Percentiles rank a stretch among this genome's conserved stretches.
Conservation (phyloP, 2,329 filamentous ascomycete genomes). For the Colletotrichum gloeosporioides region DNA sequence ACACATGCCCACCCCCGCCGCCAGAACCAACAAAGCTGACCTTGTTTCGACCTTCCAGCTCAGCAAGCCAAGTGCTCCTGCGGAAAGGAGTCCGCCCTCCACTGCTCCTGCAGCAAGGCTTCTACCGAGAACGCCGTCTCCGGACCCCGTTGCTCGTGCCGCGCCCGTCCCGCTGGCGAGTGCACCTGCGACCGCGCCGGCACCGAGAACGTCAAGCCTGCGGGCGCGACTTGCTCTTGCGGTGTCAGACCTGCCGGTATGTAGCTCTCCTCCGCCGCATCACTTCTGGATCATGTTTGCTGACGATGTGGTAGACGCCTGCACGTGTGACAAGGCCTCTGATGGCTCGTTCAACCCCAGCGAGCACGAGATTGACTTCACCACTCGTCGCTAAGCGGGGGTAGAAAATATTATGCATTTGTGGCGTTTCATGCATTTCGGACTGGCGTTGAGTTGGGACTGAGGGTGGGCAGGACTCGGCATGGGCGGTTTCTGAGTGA, state of each 20-base stretch:
- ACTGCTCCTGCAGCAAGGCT: conserved; percentile 86
- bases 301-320: conserved; percentile 55
- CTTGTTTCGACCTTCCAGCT: conserved; percentile 41
- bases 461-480: neutral
- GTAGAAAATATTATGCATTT: neutral
- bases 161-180: conserved; percentile 77
- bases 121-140: conserved; percentile 73
- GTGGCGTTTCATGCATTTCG: neutral
- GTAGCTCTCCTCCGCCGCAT: conserved; percentile 30
- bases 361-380: conserved; percentile 84
- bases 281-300: neutral
- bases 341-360: conserved; percentile 66
- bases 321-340: conserved; percentile 81
- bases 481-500: neutral
- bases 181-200: conserved; percentile 81
- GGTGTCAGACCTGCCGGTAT: conserved; percentile 75
- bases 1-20: neutral
- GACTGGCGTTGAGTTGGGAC: neutral
- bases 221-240: conserved; percentile 74
- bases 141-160: conserved; percentile 83
- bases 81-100: conserved; percentile 83
- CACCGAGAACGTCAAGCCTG: conserved; percentile 69
- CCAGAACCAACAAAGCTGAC: neutral
- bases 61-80: conserved; percentile 82
- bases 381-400: conserved; percentile 50